Percentiles rank a stretch among this genome's conserved stretches.
These are phyloP conservation scores for Boletus fagicola DNA, from an alignment of 768 basidiomycete species.

Conservation along the genomic window DNA sequence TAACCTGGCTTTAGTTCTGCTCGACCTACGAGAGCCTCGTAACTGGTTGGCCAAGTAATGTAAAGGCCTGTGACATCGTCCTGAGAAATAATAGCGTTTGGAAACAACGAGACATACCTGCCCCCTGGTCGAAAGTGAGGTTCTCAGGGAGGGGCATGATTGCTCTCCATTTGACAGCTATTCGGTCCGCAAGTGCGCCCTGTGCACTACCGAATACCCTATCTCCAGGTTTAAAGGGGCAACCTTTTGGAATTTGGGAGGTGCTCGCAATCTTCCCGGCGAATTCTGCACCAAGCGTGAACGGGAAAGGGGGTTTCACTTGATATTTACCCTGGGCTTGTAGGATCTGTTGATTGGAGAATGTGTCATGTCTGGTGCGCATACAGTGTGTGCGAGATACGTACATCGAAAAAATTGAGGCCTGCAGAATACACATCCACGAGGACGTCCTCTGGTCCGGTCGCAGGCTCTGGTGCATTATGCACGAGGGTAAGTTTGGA, in stretches of 20 bases:
- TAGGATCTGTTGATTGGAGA: slow-evolving; percentile 51
- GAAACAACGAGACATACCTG: slow-evolving; percentile 47
- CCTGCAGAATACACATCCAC: slow-evolving; percentile 75
- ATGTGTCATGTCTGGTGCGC: neutral
- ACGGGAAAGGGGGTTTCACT: slow-evolving; percentile 77
- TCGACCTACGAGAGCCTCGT: slow-evolving; percentile 85
- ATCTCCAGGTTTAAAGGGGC: slow-evolving; percentile 77
- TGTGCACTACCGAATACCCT: slow-evolving; percentile 82
- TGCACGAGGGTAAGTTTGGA: slow-evolving; percentile 54
- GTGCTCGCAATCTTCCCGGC: slow-evolving; percentile 68
- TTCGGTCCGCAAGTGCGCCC: slow-evolving; percentile 79
- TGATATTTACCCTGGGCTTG: slow-evolving; percentile 92
- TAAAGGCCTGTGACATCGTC: slow-evolving; percentile 52
- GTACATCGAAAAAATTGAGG: slow-evolving; percentile 76
- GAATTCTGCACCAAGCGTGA: slow-evolving; percentile 82
- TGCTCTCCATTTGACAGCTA: slow-evolving; percentile 49
- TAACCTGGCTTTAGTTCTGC: slow-evolving; percentile 76
- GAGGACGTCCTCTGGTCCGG: slow-evolving; percentile 54
- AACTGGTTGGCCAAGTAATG: slow-evolving; percentile 92
- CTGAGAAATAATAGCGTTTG: neutral
- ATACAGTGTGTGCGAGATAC: slow-evolving; percentile 21
- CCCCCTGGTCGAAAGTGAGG: slow-evolving; percentile 82
- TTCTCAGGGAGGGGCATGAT: slow-evolving; percentile 70
- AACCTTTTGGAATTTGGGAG: slow-evolving; percentile 78
- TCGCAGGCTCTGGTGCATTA: slow-evolving; percentile 56